Percentiles rank a stretch among this genome's conserved stretches.
Evolutionary conservation across 2,329 filamentous ascomycete species (phyloP).

Genomic region (Uncinocarpus reesii): DNA sequence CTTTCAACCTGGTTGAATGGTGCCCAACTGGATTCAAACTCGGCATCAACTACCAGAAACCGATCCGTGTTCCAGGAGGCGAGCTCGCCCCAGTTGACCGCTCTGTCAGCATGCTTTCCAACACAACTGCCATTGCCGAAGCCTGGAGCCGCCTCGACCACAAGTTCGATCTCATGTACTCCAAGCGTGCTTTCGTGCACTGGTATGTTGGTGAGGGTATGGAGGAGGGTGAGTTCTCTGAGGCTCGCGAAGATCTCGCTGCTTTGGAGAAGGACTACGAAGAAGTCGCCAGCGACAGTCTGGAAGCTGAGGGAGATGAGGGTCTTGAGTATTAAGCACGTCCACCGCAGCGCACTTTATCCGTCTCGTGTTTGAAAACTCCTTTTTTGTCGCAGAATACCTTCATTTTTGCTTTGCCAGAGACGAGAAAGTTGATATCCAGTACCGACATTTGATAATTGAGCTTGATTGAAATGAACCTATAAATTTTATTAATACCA

Average conservation of each 20-base stretch:
- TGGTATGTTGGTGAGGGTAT: constrained; percentile 99
- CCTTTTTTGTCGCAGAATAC: constrained; percentile 9
- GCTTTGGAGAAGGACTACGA: constrained; percentile 98
- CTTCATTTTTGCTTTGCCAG: constrained; percentile 10
- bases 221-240: constrained; percentile 99
- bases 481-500: neutral
- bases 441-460: constrained; percentile 12
- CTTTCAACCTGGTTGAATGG: constrained; percentile 99
- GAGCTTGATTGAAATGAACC: constrained; percentile 6
- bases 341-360: constrained; percentile 2
- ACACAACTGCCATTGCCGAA: constrained; percentile 97
- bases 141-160: constrained; percentile 91
- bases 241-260: constrained; percentile 96
- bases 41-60: constrained; percentile 99
- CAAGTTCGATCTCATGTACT: constrained; percentile 99
- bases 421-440: constrained; percentile 12
- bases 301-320: constrained; percentile 53
- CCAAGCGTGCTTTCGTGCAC: constrained; percentile 99
- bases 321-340: constrained; percentile 28
- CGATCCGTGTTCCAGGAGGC: constrained; percentile 89
- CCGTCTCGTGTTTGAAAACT: constrained; percentile 7
- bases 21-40: constrained; percentile 99
- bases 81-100: constrained; percentile 97
- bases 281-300: constrained; percentile 70
- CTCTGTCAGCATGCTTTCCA: constrained; percentile 88